phyloP scores from a whole-genome alignment of 169 alveolate genomes.

The Plasmodium yoelii region DNA sequence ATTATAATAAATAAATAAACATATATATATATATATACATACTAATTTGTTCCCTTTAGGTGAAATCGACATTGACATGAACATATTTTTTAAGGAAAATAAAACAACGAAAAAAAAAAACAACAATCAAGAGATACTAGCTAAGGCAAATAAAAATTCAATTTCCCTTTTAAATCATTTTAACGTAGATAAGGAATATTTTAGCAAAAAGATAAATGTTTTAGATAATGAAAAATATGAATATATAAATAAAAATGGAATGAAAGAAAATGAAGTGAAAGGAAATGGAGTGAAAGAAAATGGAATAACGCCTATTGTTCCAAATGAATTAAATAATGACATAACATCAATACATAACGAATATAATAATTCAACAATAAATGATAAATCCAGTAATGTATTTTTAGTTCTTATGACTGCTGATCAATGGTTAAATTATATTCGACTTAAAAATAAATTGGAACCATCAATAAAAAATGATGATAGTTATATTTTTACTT shows the following conservation, averaged over 20 bases:
- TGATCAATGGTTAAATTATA: slow-evolving; percentile 62
- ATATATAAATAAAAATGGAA: not conserved
- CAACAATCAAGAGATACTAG: slow-evolving; percentile 57
- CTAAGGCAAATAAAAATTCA: slow-evolving; percentile 62
- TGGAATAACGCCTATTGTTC: not conserved
- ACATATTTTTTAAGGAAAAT: slow-evolving; percentile 31
- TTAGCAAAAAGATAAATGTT: not conserved
- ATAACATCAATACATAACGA: not conserved
- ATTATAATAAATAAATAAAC: not conserved
- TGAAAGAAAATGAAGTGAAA: not conserved
- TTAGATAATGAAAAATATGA: not conserved
- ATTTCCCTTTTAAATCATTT: slow-evolving; percentile 37
- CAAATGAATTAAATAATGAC: not conserved
- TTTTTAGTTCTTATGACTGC: slow-evolving; percentile 65
- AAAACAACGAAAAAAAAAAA: slow-evolving; percentile 17
- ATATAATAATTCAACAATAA: not conserved
- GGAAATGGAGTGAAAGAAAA: not conserved
- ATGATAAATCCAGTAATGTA: slow-evolving; percentile 28
- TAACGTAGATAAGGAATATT: slow-evolving; percentile 50
- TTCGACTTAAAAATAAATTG: slow-evolving; percentile 52
- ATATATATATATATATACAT: not conserved
- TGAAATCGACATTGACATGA: slow-evolving; percentile 56
- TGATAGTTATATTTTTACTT: slow-evolving; percentile 65
- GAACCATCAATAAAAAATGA: slow-evolving; percentile 63
- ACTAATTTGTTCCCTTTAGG: not conserved